Evolutionary conservation across 306 rosid species (phyloP), one percentile per base, ranked within the genome.

Genomic region (Medicago lupulina): DNA sequence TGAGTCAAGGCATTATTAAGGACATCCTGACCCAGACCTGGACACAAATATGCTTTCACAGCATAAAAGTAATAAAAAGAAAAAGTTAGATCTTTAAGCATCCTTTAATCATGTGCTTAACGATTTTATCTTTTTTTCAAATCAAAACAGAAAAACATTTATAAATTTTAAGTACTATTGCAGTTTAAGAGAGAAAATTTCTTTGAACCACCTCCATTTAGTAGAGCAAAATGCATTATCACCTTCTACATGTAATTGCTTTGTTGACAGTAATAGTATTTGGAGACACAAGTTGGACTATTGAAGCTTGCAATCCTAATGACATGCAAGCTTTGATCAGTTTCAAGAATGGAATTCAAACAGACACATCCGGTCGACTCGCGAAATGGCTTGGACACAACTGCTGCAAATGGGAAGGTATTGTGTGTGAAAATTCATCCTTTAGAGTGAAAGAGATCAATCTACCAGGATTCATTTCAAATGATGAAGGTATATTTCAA

Each of bases 321-420:
- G 97, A 92, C 83, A 79, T 86, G 78, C 75, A 83, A 74, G 93
- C 84, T 46, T 84, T 92, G 67, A 75, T 76, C 21, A 75, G 84
- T 64, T 92, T 92, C 89, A 90, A 87, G 81, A 74, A 71, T 65
- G 90, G 79, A 18, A 83, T 92, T 71, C 85, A 64, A 9, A 71
- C 65, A 3, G 97, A 92, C 68, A 74, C 89, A 31, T 88, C 93
- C 17, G 92, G 86, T 17, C 80, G 90, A 14, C 50, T 92, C 39
- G 81, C 73, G 0, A 83, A 66, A 67, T 92, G 96, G 96, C 65
- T 76, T 34, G 92, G 85, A 14, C 53, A 19, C 6, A 83, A 39
- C 21, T 90, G 93, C 49, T 92, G 92, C 71, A 74, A 71, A 0
- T 88, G 97, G 97, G 85, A 87, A 76, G 96, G 93, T 18, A 70